A percentile compares a stretch with the other conserved stretches of the same genome.
Conservation (phyloP, 768 basidiomycete genomes). For the Cystofilobasidium ferigula region DNA sequence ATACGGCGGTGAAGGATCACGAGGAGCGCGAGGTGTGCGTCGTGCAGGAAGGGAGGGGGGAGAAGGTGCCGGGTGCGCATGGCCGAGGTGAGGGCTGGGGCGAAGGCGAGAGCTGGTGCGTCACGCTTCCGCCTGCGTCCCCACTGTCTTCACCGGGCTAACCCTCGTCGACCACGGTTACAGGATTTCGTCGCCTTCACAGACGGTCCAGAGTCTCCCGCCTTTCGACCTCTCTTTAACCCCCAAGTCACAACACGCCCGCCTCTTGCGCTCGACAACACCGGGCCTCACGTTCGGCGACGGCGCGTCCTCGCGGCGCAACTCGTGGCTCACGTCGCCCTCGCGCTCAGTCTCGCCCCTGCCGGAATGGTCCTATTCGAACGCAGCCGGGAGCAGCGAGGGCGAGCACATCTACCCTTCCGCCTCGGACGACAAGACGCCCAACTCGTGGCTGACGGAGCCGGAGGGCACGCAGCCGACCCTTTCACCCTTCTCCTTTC, state of each 20-base stretch:
- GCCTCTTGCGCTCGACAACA: background rate
- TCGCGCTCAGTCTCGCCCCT: background rate
- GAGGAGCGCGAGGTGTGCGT: background rate
- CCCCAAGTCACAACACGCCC: conserved; percentile 7
- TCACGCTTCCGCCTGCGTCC: background rate
- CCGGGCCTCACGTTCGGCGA: background rate
- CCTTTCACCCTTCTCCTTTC: background rate
- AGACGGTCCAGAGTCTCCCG: background rate
- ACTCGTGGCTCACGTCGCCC: conserved; percentile 14
- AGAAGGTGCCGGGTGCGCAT: background rate
- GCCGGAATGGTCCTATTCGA: background rate
- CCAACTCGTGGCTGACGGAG: background rate
- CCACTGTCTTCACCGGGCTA: background rate
- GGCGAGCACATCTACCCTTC: background rate
- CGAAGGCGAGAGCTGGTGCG: conserved; percentile 7
- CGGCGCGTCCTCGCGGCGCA: background rate
- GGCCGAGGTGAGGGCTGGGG: conserved; percentile 12
- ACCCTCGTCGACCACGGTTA: background rate
- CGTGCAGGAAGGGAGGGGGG: background rate
- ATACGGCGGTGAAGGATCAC: background rate
- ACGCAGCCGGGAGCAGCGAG: background rate
- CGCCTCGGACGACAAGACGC: background rate
- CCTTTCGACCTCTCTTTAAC: conserved; percentile 13
- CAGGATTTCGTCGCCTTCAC: conserved; percentile 10
- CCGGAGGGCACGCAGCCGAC: background rate